Evolutionary conservation across 345 rosid species (phyloP), one percentile per base, ranked within the genome.

Genomic region (Melaleuca quinquenervia): DNA sequence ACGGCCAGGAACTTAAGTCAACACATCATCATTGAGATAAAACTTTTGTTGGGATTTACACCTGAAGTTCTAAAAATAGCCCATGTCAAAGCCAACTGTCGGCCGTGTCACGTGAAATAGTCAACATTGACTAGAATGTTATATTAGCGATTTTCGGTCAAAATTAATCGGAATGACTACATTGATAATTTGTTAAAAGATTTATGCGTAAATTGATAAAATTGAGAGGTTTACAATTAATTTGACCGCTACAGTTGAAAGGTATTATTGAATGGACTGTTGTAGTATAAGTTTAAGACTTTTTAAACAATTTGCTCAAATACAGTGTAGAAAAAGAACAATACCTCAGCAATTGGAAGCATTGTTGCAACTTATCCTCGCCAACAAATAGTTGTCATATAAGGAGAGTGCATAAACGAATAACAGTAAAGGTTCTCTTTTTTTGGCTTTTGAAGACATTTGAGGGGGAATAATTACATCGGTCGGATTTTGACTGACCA

Each of bases 41-140:
- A 36, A 26, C 87, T 52, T 94, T 95, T 95, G 55, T 90, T 95
- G 0, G 96, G 96, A 9, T 91, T 94, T 84, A 91, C 88, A 41
- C 92, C 41, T 41, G 2, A 41, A 41, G 41, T 41, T 41, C 4
- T 41, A 41, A 56, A 55, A 24, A 5, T 56, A 24, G 3, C 24
- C 1, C 1, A 56, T 0, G 0, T 24, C 26, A 24, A 24, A 11
- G 15, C 26, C 10, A 24, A 1, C 10, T 26, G 7, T 0, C 1
- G 0, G 13, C 3, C 62, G 41, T 3, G 0, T 24, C 0, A 56
- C 11, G 13, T 24, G 11, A 6, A 5, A 56, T 14, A 55, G 11
- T 0, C 11, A 0, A n/a, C 1, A 0, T 11, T 55, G 6, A 22
- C 27, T 26, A 24, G 6, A 56, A 14, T 0, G 3, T 56, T 14